Conservation (phyloP, 2,329 filamentous ascomycete genomes). For the Keithomyces neogunnii region DNA sequence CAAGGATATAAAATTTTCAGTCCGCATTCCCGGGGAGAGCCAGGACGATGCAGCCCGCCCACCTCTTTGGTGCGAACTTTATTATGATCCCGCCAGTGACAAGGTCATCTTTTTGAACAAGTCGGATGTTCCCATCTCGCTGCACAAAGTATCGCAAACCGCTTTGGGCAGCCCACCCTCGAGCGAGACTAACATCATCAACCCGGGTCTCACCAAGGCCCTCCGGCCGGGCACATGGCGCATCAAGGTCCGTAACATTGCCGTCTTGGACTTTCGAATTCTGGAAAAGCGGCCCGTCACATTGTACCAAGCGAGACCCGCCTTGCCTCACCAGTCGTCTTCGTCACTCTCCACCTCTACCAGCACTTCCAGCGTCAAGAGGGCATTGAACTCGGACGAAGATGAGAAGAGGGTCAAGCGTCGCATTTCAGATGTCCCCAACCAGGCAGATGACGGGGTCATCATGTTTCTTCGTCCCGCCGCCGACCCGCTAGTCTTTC, state of each 20-base stretch:
- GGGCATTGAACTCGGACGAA: slow-evolving; percentile 37
- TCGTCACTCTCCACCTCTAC: slow-evolving; percentile 23
- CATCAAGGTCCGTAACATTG: slow-evolving; percentile 39
- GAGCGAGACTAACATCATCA: slow-evolving; percentile 34
- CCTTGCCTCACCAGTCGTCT: slow-evolving; percentile 17
- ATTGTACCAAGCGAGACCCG: slow-evolving; percentile 25
- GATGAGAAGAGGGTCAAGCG: slow-evolving; percentile 36
- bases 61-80: slow-evolving; percentile 50
- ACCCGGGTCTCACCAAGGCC: slow-evolving; percentile 35
- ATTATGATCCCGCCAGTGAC: slow-evolving; percentile 51
- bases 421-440: slow-evolving; percentile 25
- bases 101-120: slow-evolving; percentile 48
- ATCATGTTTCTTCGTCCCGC: slow-evolving; percentile 46
- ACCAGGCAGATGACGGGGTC: slow-evolving; percentile 36
- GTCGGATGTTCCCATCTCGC: slow-evolving; percentile 43
- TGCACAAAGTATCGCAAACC: slow-evolving; percentile 36
- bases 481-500: slow-evolving; percentile 42
- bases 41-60: slow-evolving; percentile 34
- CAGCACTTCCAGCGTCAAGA: slow-evolving; percentile 39
- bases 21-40: slow-evolving; percentile 43
- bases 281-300: slow-evolving; percentile 43
- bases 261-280: slow-evolving; percentile 50
- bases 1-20: slow-evolving; percentile 51
- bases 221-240: slow-evolving; percentile 49
- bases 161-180: slow-evolving; percentile 28